Evolutionary conservation across 2,329 filamentous ascomycete species (phyloP), one percentile per base, ranked within the genome.

Genomic region (Penicillium aurantiogriseum): DNA sequence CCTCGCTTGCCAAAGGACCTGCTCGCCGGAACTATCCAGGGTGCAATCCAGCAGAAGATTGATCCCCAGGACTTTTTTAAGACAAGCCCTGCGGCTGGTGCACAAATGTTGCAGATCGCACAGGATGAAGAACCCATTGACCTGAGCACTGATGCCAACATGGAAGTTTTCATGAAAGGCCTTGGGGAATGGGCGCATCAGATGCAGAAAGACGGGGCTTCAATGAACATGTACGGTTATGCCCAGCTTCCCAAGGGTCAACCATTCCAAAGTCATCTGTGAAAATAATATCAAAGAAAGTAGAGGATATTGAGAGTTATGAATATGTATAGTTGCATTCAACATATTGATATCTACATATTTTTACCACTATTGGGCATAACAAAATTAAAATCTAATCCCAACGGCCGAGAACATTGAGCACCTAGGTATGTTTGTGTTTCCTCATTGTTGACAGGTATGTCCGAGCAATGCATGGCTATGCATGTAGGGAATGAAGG

Each of bases 51-150:
- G 45, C 82, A 88, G 73, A 95, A 93, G 79, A 92, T 96, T 80
- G 92, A 96, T 79, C 75, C 92, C 9, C 43, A 91, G 76, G 91
- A 95, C 77, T 96, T 84, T 80, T 91, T 91, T 61, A 88, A 86
- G 61, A 86, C 83, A 62, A 85, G 89, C 40, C 58, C 54, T 42
- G 57, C 19, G 10, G 63, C 42, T 56, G 62, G 45, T 44, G 61
- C 21, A 42, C 65, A 67, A 42, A 69, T 69, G 31, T 47, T 63
- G n/a, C 65, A 65, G 57, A 60, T 69, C 5, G 64, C 61, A 1
- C 57, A 67, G 25, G 64, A 65, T 38, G 53, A 67, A 45, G 60
- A 68, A 43, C 67, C 65, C 11, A 60, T 69, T 35, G 66, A 69
- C 46, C 19, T 64, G 44, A 62, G 61, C 17, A 39, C 36, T 10